Evolutionary conservation across 2,329 filamentous ascomycete genomes (phyloP).

Genomic region (Apiospora saccharicola): DNA sequence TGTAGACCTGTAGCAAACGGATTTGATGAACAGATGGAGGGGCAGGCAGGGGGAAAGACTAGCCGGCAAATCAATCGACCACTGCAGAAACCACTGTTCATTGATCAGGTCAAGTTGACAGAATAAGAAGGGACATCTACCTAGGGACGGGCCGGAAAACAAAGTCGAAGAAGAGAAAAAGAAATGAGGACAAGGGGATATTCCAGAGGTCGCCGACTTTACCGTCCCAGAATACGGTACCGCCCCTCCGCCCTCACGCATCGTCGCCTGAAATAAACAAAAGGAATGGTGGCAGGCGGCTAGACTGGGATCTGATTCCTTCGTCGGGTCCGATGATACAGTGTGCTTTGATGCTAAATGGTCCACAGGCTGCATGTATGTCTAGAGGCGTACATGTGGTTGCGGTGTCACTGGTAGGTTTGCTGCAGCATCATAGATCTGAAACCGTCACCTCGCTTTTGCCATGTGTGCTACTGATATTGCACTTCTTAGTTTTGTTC

Average conservation of each 20-base stretch:
- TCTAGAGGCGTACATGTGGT: not conserved
- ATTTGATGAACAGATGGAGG: not conserved
- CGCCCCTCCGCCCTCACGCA: not conserved
- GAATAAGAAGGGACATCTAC: not conserved
- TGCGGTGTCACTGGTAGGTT: not conserved
- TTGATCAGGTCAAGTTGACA: not conserved
- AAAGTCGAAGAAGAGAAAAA: not conserved
- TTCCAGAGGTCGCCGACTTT: not conserved
- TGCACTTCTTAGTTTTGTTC: not conserved
- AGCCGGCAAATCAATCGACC: not conserved
- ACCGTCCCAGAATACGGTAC: not conserved
- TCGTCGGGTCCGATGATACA: conserved; percentile 16
- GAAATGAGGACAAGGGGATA: not conserved
- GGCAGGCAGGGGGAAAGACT: not conserved
- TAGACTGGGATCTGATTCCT: conserved; percentile 20
- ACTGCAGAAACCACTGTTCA: not conserved
- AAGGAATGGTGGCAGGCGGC: not conserved
- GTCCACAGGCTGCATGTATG: not conserved
- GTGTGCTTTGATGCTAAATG: not conserved
- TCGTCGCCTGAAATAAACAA: not conserved
- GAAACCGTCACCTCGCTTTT: not conserved
- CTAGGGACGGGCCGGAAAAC: conserved; percentile 1
- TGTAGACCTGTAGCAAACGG: conserved; percentile 11
- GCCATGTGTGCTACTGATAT: not conserved
- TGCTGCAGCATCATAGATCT: conserved; percentile 2